A percentile compares a stretch with the other conserved stretches of the same genome.
phyloP scores from a whole-genome alignment of 352 stramenopile genomes.

The Phytophthora fragariae region DNA sequence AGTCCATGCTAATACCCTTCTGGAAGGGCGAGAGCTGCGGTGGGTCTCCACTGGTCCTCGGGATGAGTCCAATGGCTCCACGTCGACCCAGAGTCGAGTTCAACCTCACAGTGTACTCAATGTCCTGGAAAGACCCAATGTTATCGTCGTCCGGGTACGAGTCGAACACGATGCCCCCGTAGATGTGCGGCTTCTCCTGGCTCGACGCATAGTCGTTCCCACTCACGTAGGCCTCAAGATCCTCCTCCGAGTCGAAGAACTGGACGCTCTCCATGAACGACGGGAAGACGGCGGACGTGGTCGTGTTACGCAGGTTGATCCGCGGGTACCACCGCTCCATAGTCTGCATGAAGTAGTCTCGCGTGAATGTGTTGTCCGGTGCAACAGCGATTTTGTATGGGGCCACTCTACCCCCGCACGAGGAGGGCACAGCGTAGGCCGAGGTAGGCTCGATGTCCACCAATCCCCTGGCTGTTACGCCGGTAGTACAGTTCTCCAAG shows the following conservation, averaged over 20 bases:
- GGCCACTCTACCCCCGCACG: slow-evolving; percentile 47
- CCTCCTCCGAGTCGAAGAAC: slow-evolving; percentile 61
- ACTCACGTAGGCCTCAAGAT: slow-evolving; percentile 60
- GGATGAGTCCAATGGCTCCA: slow-evolving; percentile 26
- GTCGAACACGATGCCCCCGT: slow-evolving; percentile 72
- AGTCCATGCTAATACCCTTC: slow-evolving; percentile 26
- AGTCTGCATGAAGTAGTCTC: slow-evolving; percentile 71
- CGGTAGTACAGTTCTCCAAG: slow-evolving; percentile 37
- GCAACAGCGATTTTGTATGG: slow-evolving; percentile 72
- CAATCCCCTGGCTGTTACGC: slow-evolving; percentile 38
- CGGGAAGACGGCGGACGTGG: slow-evolving; percentile 43
- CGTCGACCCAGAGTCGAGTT: slow-evolving; percentile 48
- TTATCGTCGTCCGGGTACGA: slow-evolving; percentile 36
- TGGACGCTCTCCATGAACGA: slow-evolving; percentile 65
- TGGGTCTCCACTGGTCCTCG: slow-evolving; percentile 37
- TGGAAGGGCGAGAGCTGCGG: slow-evolving; percentile 32
- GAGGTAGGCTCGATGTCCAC: slow-evolving; percentile 50
- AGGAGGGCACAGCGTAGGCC: slow-evolving; percentile 40
- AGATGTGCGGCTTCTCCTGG: slow-evolving; percentile 61
- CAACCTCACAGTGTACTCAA: slow-evolving; percentile 62
- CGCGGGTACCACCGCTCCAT: slow-evolving; percentile 68
- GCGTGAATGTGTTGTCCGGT: slow-evolving; percentile 69
- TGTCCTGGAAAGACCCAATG: slow-evolving; percentile 43
- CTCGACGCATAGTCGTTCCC: slow-evolving; percentile 57
- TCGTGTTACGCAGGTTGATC: slow-evolving; percentile 35